Base-by-base conservation (phyloP, 2,329 filamentous ascomycete species). In the Sarocladiaceae sp. region DNA sequence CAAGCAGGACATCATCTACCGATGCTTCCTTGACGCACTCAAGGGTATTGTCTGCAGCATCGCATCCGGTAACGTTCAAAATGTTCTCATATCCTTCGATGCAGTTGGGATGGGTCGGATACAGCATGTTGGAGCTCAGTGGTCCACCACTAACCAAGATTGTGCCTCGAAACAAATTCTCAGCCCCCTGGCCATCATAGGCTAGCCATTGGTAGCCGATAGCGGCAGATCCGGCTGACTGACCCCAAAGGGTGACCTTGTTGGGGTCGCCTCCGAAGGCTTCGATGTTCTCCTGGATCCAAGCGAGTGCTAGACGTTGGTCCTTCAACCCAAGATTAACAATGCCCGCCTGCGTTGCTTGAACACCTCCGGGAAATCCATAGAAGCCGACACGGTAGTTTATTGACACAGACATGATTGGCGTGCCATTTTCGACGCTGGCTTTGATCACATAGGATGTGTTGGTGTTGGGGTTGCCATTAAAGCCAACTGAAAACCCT, bases 311-410 rank as follows among this genome's bases (percentile, higher is more conserved):
- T 4, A 51, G 50, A 4, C 60, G 42, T 40, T 61, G 58, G 18
- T 62, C 59, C 1, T 51, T 55, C 0, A 62, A 44, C 2, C 59
- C 58, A 0, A 58, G 40, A 21, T 62, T 62, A 3, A 53, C 49
- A 1, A 45, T 45, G 10, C 67, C 63, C n/a, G 51, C 59, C 37
- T 47, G 54, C 55, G 4, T 35, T 16, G 69, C 58, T 45, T 69
- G 57, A 21, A 55, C 59, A 2, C 64, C 63, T 35, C 62, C 62
- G 1, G 65, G 66, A 44, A 69, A 69, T 20, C 66, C 66, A 33
- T 69, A 67, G 46, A 69, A 59, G 46, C 63, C 64, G 33, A 66
- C 31, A 2, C 68, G 65, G 48, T 68, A 74, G 59, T 73, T 74
- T 45, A 73, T 56, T 0, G 67, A 66, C 2, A 74, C 64, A 1